These are phyloP conservation scores for Pochonia chlamydosporia DNA, from an alignment of 2,329 filamentous ascomycete genomes.

Conservation along the genomic window DNA sequence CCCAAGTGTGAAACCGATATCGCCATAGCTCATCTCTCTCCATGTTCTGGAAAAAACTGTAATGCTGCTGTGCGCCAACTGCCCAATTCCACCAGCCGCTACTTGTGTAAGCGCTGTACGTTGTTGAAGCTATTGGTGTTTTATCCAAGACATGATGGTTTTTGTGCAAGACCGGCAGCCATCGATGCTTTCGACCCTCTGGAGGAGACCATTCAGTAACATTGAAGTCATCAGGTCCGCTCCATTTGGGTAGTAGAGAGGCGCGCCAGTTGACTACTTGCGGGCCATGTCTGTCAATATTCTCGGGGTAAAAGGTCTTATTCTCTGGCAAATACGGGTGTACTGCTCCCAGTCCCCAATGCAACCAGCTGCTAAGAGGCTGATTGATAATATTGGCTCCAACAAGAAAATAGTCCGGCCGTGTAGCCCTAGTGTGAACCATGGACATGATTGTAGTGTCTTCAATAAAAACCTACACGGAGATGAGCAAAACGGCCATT, in stretches of 20 bases:
- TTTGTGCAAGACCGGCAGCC: constrained; percentile 35
- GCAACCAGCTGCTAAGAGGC: constrained; percentile 46
- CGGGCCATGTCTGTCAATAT: constrained; percentile 17
- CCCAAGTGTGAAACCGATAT: constrained; percentile 44
- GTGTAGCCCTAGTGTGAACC: constrained; percentile 38
- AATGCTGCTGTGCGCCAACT: constrained; percentile 42
- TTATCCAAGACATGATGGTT: constrained; percentile 32
- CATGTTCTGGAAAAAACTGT: constrained; percentile 44
- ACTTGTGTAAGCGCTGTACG: constrained; percentile 38
- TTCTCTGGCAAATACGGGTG: constrained; percentile 47
- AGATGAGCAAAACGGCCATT: not conserved
- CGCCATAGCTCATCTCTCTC: constrained; percentile 36
- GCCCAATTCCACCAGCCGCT: constrained; percentile 42
- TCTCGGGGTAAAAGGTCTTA: not conserved
- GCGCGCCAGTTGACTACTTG: constrained; percentile 29
- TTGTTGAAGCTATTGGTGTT: constrained; percentile 41
- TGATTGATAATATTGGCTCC: constrained; percentile 44
- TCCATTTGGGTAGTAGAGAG: constrained; percentile 29
- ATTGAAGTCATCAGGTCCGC: constrained; percentile 22
- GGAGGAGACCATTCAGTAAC: constrained; percentile 25
- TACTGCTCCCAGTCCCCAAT: constrained; percentile 46
- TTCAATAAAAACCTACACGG: constrained; percentile 22
- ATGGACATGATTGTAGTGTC: constrained; percentile 43
- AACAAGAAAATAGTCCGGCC: constrained; percentile 44
- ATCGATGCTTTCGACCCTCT: constrained; percentile 40